Evolutionary conservation across 129 eudicot genomes (phyloP), one percentile per base, ranked within the genome.

Genomic region (Chrysanthemum lavandulifolium): DNA sequence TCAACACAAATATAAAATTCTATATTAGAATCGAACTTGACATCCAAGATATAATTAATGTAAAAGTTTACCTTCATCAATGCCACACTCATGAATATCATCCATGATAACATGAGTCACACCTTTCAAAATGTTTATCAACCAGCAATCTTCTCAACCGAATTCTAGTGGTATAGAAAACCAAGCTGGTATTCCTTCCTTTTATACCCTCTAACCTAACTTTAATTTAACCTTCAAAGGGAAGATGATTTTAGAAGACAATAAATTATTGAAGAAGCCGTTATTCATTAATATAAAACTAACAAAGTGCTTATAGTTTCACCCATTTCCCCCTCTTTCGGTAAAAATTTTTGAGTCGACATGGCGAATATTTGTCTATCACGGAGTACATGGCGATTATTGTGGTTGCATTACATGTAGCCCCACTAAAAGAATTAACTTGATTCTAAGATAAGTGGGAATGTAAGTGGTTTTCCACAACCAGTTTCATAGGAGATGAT

Each of bases 401-500:
- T 23, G 25, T 23, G 25, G 25, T 23, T 23, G 25, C 25, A 23
- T 82, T 91, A 82, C 97, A 91, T 51, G 52, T 61, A 65, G 89
- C 86, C 55, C 97, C 93, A 61, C 69, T 85, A 45, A 74, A n/a
- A 66, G 82, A 84, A 33, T 83, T 82, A 23, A 88, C 81, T 72
- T 88, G 97, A 88, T 76, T 91, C 96, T 72, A 91, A 65, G 73
- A 91, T 91, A 67, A 81, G 83, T 73, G 68, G 97, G 97, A 79
- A 91, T 84, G 73, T 91, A 96, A 40, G 96, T 88, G 18, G 97
- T 88, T 85, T 91, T 91, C 33, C 97, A 58, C 97, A 91, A 65
- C 97, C 97, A 55, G 97, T 91, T 83, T 91, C 97, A 87, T 96
- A 96, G 57, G 96, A 91, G 84, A 91, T 84, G 74, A 91, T 78